These are phyloP conservation scores for Oryza officinalis DNA, from an alignment of 176 grass and related monocot species.

Conservation along the genomic window DNA sequence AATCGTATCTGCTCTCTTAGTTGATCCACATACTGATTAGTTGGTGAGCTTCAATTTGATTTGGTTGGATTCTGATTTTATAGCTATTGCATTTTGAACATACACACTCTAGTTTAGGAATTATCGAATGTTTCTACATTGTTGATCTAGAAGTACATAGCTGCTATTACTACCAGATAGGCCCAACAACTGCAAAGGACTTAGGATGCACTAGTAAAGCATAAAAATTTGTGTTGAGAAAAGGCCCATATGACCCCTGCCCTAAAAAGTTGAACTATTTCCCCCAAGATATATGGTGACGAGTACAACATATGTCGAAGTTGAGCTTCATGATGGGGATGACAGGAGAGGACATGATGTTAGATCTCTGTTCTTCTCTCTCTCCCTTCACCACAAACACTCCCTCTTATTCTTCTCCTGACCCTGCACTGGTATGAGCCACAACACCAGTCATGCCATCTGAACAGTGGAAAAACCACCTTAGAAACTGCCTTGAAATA, in stretches of 20 bases:
- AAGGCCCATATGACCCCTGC: neutral
- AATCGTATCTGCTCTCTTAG: neutral
- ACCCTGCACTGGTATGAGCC: neutral
- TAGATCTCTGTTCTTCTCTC: neutral
- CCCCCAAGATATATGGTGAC: neutral
- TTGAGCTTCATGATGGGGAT: neutral
- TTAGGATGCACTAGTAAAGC: conserved; percentile 1
- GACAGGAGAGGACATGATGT: neutral
- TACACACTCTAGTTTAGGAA: neutral
- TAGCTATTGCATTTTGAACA: neutral
- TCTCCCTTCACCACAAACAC: neutral
- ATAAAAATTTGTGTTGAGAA: neutral
- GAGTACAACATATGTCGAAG: neutral
- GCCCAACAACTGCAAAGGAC: neutral
- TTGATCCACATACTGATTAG: conserved; percentile 5
- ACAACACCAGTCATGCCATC: neutral
- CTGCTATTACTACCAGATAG: conserved; percentile 7
- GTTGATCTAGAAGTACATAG: neutral
- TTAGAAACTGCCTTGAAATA: neutral
- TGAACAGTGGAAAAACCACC: neutral
- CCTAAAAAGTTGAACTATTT: neutral
- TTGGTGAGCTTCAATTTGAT: neutral
- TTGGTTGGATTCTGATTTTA: neutral
- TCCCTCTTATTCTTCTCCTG: neutral
- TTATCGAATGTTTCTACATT: neutral